phyloP scores from a whole-genome alignment of 2,329 filamentous ascomycete genomes.

The Cercospora sp. region DNA sequence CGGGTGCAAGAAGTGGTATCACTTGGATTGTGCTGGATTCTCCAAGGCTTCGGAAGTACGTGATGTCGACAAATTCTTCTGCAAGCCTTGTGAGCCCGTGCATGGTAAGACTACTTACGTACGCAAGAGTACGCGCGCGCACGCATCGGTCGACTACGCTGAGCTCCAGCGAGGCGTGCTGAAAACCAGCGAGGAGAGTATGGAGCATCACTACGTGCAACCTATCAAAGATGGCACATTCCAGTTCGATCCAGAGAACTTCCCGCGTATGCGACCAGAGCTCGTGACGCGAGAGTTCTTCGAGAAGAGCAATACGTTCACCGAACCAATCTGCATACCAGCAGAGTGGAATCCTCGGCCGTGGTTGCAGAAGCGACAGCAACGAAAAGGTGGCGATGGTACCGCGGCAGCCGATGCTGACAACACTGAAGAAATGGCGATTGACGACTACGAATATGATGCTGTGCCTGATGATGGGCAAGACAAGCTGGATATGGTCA shows the following conservation, averaged over 20 bases:
- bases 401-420: slow-evolving; percentile 34
- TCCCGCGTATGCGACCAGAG: slow-evolving; percentile 64
- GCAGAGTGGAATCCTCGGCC: slow-evolving; percentile 60
- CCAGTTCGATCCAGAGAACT: slow-evolving; percentile 60
- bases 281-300: slow-evolving; percentile 64
- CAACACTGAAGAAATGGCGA: slow-evolving; percentile 28
- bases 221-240: slow-evolving; percentile 66
- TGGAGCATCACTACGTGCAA: slow-evolving; percentile 68
- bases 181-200: slow-evolving; percentile 63
- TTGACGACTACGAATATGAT: slow-evolving; percentile 50
- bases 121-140: slow-evolving; percentile 64
- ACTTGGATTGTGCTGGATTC: slow-evolving; percentile 67
- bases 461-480: slow-evolving; percentile 60
- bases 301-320: slow-evolving; percentile 63
- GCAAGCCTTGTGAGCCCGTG: slow-evolving; percentile 57
- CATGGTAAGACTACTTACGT: slow-evolving; percentile 66
- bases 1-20: slow-evolving; percentile 68
- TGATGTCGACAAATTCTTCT: slow-evolving; percentile 68
- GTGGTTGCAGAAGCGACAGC: slow-evolving; percentile 32
- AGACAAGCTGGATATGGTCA: slow-evolving; percentile 67
- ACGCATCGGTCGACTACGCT: slow-evolving; percentile 67
- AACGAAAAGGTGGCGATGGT: slow-evolving; percentile 9
- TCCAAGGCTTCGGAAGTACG: slow-evolving; percentile 63
- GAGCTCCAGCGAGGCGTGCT: slow-evolving; percentile 66
- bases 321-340: slow-evolving; percentile 66